Evolutionary conservation across 2,329 filamentous ascomycete genomes (phyloP).

Genomic region (Trichoderma koningiopsis): DNA sequence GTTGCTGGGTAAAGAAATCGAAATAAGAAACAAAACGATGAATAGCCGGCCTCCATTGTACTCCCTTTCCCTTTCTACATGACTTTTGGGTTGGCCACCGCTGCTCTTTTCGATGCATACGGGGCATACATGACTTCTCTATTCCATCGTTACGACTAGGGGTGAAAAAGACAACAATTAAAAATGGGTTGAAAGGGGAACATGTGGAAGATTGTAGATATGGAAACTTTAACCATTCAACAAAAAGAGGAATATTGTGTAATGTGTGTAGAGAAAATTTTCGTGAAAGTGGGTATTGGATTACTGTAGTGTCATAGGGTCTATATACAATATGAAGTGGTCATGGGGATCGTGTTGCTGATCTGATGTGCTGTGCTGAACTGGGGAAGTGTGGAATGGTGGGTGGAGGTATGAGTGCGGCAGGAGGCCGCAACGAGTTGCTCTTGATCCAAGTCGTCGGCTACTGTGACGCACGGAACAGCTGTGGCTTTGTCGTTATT

Average conservation of each 20-base stretch:
- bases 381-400: constrained; percentile 22
- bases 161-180: constrained; percentile 33
- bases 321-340: constrained; percentile 45
- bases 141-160: constrained; percentile 42
- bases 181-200: constrained; percentile 28
- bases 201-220: constrained; percentile 24
- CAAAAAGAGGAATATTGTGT: constrained; percentile 31
- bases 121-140: constrained; percentile 48
- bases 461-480: not conserved
- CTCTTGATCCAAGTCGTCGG: not conserved
- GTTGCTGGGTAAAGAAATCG: constrained; percentile 25
- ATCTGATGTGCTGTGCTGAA: constrained; percentile 36
- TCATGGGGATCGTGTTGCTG: constrained; percentile 41
- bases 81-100: constrained; percentile 43
- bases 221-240: constrained; percentile 20
- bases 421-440: constrained; percentile 1
- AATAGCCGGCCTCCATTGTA: constrained; percentile 41
- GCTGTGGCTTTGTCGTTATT: not conserved
- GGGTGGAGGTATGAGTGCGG: constrained; percentile 1
- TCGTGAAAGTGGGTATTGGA: constrained; percentile 43
- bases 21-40: constrained; percentile 27
- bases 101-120: constrained; percentile 35
- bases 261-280: constrained; percentile 35
- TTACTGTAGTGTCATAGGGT: constrained; percentile 43
- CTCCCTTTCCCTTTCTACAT: constrained; percentile 47